Evolutionary conservation across 164 flowering plant genomes (phyloP).

Genomic region (Kingdonia uniflora): DNA sequence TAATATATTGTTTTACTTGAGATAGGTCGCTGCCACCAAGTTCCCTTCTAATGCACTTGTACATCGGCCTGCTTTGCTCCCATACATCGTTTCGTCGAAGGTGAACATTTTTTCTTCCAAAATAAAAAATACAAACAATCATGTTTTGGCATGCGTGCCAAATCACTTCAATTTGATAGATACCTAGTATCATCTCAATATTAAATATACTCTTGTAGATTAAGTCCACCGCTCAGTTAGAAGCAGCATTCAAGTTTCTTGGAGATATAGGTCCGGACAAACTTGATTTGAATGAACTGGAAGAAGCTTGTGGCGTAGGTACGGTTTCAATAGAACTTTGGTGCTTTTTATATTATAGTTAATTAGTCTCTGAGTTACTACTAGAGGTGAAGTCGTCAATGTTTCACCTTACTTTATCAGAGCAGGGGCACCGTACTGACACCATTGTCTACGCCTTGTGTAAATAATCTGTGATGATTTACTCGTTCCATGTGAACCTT

Average conservation of each 20-base stretch:
- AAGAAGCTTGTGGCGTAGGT: slow-evolving; percentile 95
- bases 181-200: neutral
- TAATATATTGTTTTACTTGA: neutral
- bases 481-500: no score
- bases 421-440: no score
- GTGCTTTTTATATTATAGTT: no score
- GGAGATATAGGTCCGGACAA: slow-evolving; percentile 38
- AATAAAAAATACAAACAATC: no score
- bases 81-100: slow-evolving; percentile 58
- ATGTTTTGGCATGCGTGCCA: no score
- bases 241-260: slow-evolving; percentile 65
- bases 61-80: slow-evolving; percentile 62
- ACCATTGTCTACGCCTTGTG: no score
- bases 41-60: slow-evolving; percentile 83
- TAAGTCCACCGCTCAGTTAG: slow-evolving; percentile 83
- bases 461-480: no score
- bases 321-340: no score
- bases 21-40: slow-evolving; percentile 85
- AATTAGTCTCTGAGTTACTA: no score
- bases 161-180: no score
- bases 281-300: slow-evolving; percentile 51
- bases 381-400: no score
- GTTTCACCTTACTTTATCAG: no score
- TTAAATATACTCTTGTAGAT: slow-evolving; percentile 33
- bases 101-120: slow-evolving; percentile 18